Percentiles rank a stretch among this genome's conserved stretches.
Evolutionary conservation across 148 eudicot species (phyloP).

Genomic region (Arbutus unedo): DNA sequence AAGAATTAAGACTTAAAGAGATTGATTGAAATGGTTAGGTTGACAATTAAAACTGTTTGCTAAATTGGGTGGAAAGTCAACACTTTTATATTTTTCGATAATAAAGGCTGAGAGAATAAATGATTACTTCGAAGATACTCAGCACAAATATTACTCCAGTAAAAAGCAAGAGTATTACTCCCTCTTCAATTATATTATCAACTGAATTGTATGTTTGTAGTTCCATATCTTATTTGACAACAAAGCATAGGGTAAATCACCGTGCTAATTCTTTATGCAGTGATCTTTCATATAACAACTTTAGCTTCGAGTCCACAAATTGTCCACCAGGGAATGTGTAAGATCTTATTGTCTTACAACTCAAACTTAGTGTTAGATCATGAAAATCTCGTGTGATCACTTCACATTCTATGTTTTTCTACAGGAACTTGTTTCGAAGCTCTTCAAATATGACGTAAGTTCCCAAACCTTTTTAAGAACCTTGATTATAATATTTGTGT

Average conservation of each 20-base stretch:
- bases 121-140: background rate
- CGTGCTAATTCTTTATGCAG: conserved; percentile 11
- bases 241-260: background rate
- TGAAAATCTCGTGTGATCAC: background rate
- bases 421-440: conserved; percentile 29
- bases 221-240: background rate
- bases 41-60: background rate
- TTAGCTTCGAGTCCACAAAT: background rate
- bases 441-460: conserved; percentile 16
- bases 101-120: background rate
- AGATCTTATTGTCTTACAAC: too few relatives aligned
- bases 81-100: background rate
- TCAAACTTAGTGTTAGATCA: too few relatives aligned
- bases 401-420: background rate
- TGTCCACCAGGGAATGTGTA: too few relatives aligned
- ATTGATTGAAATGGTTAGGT: too few relatives aligned
- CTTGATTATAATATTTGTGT: background rate
- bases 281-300: conserved; percentile 31
- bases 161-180: background rate
- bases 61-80: background rate
- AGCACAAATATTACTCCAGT: background rate
- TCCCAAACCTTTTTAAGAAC: background rate
- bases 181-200: background rate
- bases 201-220: background rate
- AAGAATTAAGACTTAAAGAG: too few relatives aligned